Base-by-base conservation (phyloP, 306 rosid species). In the Crotalaria pallida region DNA sequence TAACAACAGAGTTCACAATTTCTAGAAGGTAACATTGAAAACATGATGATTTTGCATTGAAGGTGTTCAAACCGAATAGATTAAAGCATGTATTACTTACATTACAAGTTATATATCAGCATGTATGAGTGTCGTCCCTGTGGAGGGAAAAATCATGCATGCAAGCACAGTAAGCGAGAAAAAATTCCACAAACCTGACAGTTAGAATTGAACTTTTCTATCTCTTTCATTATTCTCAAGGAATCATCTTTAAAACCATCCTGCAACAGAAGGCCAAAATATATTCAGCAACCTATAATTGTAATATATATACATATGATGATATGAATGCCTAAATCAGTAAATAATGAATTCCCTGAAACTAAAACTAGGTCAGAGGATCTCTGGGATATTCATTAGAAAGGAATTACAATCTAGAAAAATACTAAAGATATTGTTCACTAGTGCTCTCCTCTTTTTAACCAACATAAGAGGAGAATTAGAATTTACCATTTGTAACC, bases 201-300 rank as follows among this genome's bases (percentile, higher is more conserved):
- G 26, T 60, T 82, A 65, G 85, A 16, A 69, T 88, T 88, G 26
- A 24, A 40, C 73, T n/a, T 90, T 63, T 84, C 86, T 57, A 87
- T 90, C 19, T 85, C 94, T 75, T 80, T 90, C 87, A 84, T 89
- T 80, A 92, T 89, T 80, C 88, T 83, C 80, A 92, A 74, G 15
- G 98, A 93, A 78, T 90, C 98, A 76, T 93, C 98, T 63, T 74
- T 72, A 75, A 93, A 90, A 58, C 98, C 97, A 76, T 88, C 98
- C 98, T 93, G 91, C 82, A 84, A 41, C 36, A 76, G 8, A 3
- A 66, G 4, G n/a, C 16, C 44, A 17, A 17, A 9, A 10, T 13
- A 67, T 33, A 40, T 22, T 69, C 17, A 69, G 8, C 15, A 70
- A 66, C 27, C 19, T n/a, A 67, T 11, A 49, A 31, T 49, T 3